Evolutionary conservation across 1,284 basidiomycete genomes (phyloP).

Genomic region (Boletus sp.): DNA sequence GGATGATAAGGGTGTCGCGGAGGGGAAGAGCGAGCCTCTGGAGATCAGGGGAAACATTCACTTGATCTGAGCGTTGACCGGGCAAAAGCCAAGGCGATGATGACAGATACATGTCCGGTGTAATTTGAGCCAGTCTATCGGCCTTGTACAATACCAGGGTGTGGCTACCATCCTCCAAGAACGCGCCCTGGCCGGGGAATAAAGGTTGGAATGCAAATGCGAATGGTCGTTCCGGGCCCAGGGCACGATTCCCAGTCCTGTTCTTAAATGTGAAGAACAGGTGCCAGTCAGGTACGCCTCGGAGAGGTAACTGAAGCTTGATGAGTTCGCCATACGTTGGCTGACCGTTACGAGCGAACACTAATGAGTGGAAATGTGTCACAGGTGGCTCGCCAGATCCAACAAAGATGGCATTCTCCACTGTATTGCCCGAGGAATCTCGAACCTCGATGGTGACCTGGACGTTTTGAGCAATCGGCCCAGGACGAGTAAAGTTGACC

Average conservation of each 20-base stretch:
- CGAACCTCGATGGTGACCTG: slow-evolving; percentile 91
- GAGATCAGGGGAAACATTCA: slow-evolving; percentile 60
- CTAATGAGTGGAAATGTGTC: slow-evolving; percentile 84
- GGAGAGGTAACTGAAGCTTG: slow-evolving; percentile 77
- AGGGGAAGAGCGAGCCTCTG: slow-evolving; percentile 64
- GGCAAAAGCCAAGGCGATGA: slow-evolving; percentile 56
- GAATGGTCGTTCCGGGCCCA: slow-evolving; percentile 71
- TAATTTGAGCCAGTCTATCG: slow-evolving; percentile 60
- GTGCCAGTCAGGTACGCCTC: slow-evolving; percentile 77
- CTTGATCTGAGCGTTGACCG: slow-evolving; percentile 56
- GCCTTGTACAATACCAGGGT: slow-evolving; percentile 79
- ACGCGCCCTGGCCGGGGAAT: slow-evolving; percentile 73
- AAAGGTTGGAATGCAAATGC: slow-evolving; percentile 92
- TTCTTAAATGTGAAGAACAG: slow-evolving; percentile 93
- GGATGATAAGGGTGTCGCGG: slow-evolving; percentile 77
- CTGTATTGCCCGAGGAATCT: slow-evolving; percentile 65
- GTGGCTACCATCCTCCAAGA: slow-evolving; percentile 90
- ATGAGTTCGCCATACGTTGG: slow-evolving; percentile 93
- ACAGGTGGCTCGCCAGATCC: slow-evolving; percentile 83
- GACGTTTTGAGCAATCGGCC: slow-evolving; percentile 63
- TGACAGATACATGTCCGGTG: slow-evolving; percentile 64
- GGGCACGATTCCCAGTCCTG: slow-evolving; percentile 54
- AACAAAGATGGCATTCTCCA: slow-evolving; percentile 76
- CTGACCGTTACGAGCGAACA: slow-evolving; percentile 80
- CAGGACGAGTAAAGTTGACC: slow-evolving; percentile 55